Percentiles rank a stretch among this genome's conserved stretches.
phyloP scores from a whole-genome alignment of 1,284 basidiomycete species.

The Cutaneotrichosporon sp. region DNA sequence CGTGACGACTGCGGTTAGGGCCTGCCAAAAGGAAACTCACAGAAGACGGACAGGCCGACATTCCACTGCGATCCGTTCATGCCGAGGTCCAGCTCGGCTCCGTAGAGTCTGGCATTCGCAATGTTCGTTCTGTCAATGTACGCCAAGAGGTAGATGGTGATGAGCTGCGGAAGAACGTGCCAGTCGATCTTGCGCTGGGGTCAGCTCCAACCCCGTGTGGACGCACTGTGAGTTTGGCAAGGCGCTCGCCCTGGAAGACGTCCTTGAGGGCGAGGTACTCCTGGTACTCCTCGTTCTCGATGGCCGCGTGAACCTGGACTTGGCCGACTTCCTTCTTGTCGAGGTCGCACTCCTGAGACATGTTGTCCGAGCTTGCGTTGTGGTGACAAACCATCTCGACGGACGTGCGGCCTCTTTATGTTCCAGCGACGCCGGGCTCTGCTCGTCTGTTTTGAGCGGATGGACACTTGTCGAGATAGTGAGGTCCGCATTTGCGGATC shows the following conservation, averaged over 20 bases:
- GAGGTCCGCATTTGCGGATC: too few species aligned
- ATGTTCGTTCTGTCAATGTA: constrained; percentile 39
- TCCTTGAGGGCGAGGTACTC: constrained; percentile 30
- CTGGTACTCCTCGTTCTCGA: constrained; percentile 19
- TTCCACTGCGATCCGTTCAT: constrained; percentile 30
- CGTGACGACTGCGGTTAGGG: constrained; percentile 53
- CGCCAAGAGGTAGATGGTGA: constrained; percentile 31
- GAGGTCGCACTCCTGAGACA: not conserved
- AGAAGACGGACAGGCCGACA: constrained; percentile 53
- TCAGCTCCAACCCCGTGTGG: constrained; percentile 31
- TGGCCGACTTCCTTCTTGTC: not conserved
- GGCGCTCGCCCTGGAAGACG: constrained; percentile 27
- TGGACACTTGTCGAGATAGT: too few species aligned
- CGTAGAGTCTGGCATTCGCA: constrained; percentile 40
- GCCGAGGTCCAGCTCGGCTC: constrained; percentile 49
- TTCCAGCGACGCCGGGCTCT: too few species aligned
- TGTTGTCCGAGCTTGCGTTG: too few species aligned
- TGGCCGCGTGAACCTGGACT: not conserved
- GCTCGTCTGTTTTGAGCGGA: too few species aligned
- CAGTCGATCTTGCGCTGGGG: constrained; percentile 54
- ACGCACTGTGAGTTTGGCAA: constrained; percentile 32
- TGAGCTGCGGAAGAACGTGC: constrained; percentile 53
- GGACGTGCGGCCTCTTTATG: too few species aligned
- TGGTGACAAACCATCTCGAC: too few species aligned
- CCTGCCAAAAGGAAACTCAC: constrained; percentile 43